Evolutionary conservation across 2,329 filamentous ascomycete genomes (phyloP), one percentile per base, ranked within the genome.

Genomic region (Fusarium sp.): DNA sequence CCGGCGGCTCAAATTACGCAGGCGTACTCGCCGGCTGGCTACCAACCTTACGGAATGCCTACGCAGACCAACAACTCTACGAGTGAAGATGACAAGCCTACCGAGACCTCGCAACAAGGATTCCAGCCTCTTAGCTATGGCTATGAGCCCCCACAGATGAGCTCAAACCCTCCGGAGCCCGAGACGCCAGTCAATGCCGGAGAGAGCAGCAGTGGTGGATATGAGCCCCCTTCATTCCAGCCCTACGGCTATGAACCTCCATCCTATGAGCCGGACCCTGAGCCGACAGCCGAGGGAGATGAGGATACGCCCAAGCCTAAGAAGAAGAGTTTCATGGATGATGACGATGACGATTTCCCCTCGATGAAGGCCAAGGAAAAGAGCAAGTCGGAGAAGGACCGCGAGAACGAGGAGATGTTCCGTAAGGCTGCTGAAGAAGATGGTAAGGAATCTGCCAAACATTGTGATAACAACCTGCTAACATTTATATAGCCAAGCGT

Each of bases 381-480:
- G 81, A 88, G 84, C 2, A 92, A 92, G 81, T 85, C 88, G 43
- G 92, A 93, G 14, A 92, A 91, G 78, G 94, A 97, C 78, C 89
- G 90, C 27, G 93, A 95, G 81, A 95, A 95, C 57, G 93, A 95
- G 67, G 95, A 97, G 78, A 92, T 95, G 81, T 94, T 98, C 86
- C 90, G 92, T 65, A 95, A 92, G 82, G 94, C 94, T 29, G 96
- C 95, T 1, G 95, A 93, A 79, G 91, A 92, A 83, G 91, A 93
- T 84, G 90, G 90, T 92, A 82, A 88, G 89, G 79, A 18, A 24
- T 7, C 6, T 13, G 11, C 35, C 11, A 22, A 11, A 3, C 11
- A 14, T 31, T 18, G 24, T 56, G 29, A 31, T 43, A 39, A 3
- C 4, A 22, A 6, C 8, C 10, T 24, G 50, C 75, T 78, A 76